These are phyloP conservation scores for Fusarium azukiicola DNA, from an alignment of 2,329 filamentous ascomycete species.

Conservation along the genomic window DNA sequence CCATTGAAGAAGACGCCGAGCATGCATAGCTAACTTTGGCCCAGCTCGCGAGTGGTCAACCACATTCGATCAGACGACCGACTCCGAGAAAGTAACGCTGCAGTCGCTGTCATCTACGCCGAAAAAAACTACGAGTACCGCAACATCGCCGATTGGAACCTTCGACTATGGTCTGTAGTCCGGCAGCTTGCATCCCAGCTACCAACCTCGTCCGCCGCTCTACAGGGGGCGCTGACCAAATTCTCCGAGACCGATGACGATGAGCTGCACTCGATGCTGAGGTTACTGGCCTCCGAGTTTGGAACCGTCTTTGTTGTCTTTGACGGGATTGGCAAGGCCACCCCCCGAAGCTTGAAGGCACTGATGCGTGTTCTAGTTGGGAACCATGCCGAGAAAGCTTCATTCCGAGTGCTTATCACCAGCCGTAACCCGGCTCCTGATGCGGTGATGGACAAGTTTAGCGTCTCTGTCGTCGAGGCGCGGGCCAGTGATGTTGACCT, in stretches of 20 bases:
- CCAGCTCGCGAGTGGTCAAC: background rate
- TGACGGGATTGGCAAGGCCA: background rate
- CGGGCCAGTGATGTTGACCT: background rate
- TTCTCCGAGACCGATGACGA: background rate
- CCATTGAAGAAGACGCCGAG: background rate
- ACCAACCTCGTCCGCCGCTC: background rate
- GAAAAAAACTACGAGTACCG: background rate
- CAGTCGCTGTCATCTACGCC: constrained; percentile 2
- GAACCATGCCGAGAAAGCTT: background rate
- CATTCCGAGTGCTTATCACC: background rate
- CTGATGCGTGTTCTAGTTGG: background rate
- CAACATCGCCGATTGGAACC: constrained; percentile 8
- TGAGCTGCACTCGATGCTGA: background rate
- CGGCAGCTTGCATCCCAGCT: constrained; percentile 19
- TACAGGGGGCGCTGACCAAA: background rate
- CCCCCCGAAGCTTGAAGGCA: background rate
- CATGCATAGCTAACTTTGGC: background rate
- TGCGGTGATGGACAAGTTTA: background rate
- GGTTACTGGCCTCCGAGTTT: background rate
- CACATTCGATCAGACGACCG: background rate
- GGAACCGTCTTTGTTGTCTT: background rate
- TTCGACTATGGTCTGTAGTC: background rate
- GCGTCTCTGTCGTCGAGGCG: background rate
- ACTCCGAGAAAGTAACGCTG: background rate
- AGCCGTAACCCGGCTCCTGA: background rate